These are phyloP conservation scores for Trichoderma gracile DNA, from an alignment of 2,329 filamentous ascomycete species.

Conservation along the genomic window DNA sequence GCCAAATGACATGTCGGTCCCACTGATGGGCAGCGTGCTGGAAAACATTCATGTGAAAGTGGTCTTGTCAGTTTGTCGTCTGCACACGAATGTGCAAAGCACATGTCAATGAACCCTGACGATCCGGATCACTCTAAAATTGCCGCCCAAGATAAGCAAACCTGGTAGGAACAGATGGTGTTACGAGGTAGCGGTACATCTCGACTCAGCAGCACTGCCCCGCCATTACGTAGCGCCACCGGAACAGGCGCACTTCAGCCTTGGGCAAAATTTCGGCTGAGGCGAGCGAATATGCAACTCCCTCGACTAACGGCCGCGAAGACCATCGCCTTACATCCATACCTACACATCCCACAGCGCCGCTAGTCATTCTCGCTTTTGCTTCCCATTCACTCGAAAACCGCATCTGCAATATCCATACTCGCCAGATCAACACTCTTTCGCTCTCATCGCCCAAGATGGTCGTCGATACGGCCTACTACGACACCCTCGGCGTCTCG, in stretches of 20 bases:
- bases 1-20: background rate
- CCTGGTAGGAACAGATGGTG: background rate
- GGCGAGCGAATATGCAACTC: conserved; percentile 23
- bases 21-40: background rate
- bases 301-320: conserved; percentile 1
- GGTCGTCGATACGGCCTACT: conserved; percentile 88
- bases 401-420: background rate
- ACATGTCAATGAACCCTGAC: too few relatives aligned
- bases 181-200: background rate
- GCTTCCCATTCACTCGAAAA: background rate
- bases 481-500: conserved; percentile 81
- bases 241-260: background rate
- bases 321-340: background rate
- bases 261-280: conserved; percentile 26
- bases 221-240: conserved; percentile 39
- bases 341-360: conserved; percentile 5
- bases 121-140: too few relatives aligned
- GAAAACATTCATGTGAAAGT: conserved; percentile 2
- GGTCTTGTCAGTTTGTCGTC: background rate
- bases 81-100: too few relatives aligned
- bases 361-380: background rate
- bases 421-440: background rate
- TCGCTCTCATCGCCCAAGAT: conserved; percentile 50
- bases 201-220: conserved; percentile 34
- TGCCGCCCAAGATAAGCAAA: too few relatives aligned